These are phyloP conservation scores for Avena atlantica DNA, from an alignment of 176 grass and related monocot genomes.

Conservation along the genomic window DNA sequence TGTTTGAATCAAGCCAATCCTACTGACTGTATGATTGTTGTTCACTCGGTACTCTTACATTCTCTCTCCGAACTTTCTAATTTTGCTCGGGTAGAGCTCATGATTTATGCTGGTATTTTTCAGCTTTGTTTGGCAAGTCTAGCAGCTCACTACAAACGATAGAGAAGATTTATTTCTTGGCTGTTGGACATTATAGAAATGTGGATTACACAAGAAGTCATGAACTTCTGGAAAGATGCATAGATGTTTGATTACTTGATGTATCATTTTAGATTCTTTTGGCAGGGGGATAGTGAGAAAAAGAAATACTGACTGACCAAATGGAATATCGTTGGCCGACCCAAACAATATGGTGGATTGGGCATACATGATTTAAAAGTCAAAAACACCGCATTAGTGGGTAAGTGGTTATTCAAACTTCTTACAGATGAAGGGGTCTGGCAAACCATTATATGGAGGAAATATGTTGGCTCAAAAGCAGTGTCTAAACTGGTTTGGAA, in stretches of 20 bases:
- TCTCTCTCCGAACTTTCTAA: neutral
- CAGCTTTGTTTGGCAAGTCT: conserved; percentile 79
- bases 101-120: conserved; percentile 45
- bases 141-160: conserved; percentile 61
- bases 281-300: no score
- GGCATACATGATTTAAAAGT: no score
- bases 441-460: no score
- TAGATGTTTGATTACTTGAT: conserved; percentile 65
- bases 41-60: neutral
- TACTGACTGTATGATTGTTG: neutral
- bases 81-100: neutral
- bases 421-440: no score
- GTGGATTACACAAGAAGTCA: conserved; percentile 87
- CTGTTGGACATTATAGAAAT: conserved; percentile 90
- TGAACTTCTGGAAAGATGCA: conserved; percentile 83
- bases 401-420: no score
- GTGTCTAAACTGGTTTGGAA: no score
- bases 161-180: conserved; percentile 91
- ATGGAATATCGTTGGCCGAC: no score
- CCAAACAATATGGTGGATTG: no score
- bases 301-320: no score
- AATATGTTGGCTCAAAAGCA: no score
- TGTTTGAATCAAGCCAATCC: neutral
- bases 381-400: no score
- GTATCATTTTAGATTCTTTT: neutral